Evolutionary conservation across 163 green algal genomes (phyloP), one percentile per base, ranked within the genome.

Genomic region (Botryococcus braunii): DNA sequence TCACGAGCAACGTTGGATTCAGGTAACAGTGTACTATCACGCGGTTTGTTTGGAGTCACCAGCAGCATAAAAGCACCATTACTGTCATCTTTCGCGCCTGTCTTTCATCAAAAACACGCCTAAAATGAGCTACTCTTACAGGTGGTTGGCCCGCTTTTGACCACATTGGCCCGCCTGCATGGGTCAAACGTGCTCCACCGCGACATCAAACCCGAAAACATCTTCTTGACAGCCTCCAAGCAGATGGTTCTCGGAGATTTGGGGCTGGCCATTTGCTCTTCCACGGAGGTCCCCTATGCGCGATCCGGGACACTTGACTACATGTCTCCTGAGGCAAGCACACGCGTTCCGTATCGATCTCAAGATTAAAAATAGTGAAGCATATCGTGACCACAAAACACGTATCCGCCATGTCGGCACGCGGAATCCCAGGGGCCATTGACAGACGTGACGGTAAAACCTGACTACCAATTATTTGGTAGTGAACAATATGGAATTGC

Each of bases 241-340:
- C 69, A 79, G 23, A 70, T 90, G 48, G 76, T 81, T 61, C 74
- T 93, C 55, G 85, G 86, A 0, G 86, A 93, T 71, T 85, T 89
- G 70, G 85, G 85, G 0, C 77, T 91, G 55, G 82, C 83, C 49
- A 70, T 70, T n/a, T 29, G 37, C 5, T 39, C 59, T 5, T 17
- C 39, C 21, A 37, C 76, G 58, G 83, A 90, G 71, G 65, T 87
- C 25, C 79, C 84, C 29, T 87, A 87, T 73, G 81, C 68, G 9
- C 75, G 78, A 48, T 80, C 70, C 17, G 77, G 84, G 57, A 91
- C 84, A 0, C 69, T 91, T 23, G 84, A 91, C 70, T 91, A 91
- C 74, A 86, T 91, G 78, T 79, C 73, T 2, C 84, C 82, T 39
- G 82, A 88, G 78, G 75, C 78, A 34, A 32, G 52, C 7, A 32